A percentile compares a stretch with the other conserved stretches of the same genome.
phyloP scores from a whole-genome alignment of 2,329 filamentous ascomycete genomes.

The Lizonia empirigonia region DNA sequence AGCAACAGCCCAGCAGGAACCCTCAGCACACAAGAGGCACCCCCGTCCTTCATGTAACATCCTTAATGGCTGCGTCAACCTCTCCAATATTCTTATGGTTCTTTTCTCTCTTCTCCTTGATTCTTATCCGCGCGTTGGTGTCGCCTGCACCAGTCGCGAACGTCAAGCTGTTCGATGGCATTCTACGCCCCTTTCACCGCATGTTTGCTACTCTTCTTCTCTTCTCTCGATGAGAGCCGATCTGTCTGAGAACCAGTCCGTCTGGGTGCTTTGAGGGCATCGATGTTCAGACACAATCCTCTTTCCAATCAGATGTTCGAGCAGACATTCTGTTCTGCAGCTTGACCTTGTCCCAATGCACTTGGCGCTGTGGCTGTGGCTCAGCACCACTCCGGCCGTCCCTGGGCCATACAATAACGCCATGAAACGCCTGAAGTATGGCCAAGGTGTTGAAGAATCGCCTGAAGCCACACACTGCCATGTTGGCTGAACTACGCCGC shows the following conservation, averaged over 20 bases:
- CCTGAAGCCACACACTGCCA: not conserved
- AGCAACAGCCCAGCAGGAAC: too few relatives aligned
- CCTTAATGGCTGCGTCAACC: not conserved
- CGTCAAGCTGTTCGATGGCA: not conserved
- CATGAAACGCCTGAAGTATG: constrained; percentile 7
- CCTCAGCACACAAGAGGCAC: not conserved
- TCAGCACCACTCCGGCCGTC: constrained; percentile 5
- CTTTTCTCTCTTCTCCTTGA: not conserved
- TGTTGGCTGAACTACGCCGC: constrained; percentile 9
- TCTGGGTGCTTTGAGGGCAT: too few relatives aligned
- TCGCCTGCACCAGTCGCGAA: not conserved
- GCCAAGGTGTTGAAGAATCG: not conserved
- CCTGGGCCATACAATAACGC: not conserved
- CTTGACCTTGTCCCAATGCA: too few relatives aligned
- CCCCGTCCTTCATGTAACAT: not conserved
- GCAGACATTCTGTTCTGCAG: too few relatives aligned
- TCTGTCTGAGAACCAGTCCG: not conserved
- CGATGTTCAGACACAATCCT: too few relatives aligned
- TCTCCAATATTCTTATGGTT: not conserved
- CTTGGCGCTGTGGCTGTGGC: constrained; percentile 6
- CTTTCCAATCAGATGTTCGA: too few relatives aligned
- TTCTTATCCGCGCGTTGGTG: not conserved
- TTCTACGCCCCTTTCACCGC: not conserved
- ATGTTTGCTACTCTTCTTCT: not conserved
- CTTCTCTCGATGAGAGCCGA: not conserved